Evolutionary conservation across 1,139 yeast species (phyloP), one percentile per base, ranked within the genome.

Genomic region (Kodamaea fungicola): DNA sequence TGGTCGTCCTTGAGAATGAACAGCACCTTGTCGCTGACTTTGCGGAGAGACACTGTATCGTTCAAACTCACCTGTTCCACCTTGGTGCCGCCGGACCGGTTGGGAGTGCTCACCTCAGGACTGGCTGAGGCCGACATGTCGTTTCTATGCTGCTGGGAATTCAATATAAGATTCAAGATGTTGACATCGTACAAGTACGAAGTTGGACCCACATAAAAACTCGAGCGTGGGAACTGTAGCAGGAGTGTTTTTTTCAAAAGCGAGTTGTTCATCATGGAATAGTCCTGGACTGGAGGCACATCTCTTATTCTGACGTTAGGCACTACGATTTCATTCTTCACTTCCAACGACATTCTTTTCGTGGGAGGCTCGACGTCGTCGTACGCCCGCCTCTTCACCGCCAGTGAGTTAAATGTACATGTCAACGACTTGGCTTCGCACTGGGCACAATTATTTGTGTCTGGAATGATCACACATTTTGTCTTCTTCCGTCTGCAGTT

Each of bases 201-300:
- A 0, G 89, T 81, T 1, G 89, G 79, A 0, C 94, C 94, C 22
- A 83, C 78, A 50, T 78, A 83, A 52, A 83, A 83, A 26, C 88
- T 80, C 1, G 90, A 83, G 39, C 92, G 62, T 2, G 94, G 92
- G 47, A 78, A 83, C 50, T 82, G 90, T 31, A 79, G 56, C 8
- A 73, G 66, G 8, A 70, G 55, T 1, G 76, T 71, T 43, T 67
- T 70, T 45, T 65, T 67, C 37, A 69, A 52, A 7, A 68, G 50
- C 9, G 74, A 67, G 47, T 75, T 71, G 50, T 66, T 74, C 63
- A 76, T 75, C 29, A 64, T 52, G 1, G 80, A 68, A 52, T 76
- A 77, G 50, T 77, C 82, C 39, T 74, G 77, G 16, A 77, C 65
- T 2, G 83, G 82, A 1, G 71, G 65, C 8, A 67, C 74, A 29